phyloP scores from a whole-genome alignment of 2,329 filamentous ascomycete genomes.

The Aspergillus quadrilineatus region DNA sequence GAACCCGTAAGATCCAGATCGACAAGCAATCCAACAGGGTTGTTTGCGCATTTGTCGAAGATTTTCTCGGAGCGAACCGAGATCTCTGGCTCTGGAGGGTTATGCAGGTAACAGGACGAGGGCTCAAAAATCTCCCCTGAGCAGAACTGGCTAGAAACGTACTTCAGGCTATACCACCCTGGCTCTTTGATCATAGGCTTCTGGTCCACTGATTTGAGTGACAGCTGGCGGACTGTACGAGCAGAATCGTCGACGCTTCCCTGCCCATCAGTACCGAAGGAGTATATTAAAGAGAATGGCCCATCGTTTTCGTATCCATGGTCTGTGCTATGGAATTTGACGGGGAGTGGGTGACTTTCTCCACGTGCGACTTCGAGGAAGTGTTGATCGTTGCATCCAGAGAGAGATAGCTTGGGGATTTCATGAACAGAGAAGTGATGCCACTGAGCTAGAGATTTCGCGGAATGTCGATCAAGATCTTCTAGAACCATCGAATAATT shows the following conservation, averaged over 20 bases:
- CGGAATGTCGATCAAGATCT: slow-evolving; percentile 62
- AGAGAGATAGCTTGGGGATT: slow-evolving; percentile 70
- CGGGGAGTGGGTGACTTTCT: slow-evolving; percentile 64
- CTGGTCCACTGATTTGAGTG: slow-evolving; percentile 56
- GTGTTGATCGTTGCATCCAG: slow-evolving; percentile 73
- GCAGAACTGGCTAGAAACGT: slow-evolving; percentile 77
- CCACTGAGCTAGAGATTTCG: slow-evolving; percentile 62
- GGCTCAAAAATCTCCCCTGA: slow-evolving; percentile 88
- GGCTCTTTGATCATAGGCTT: slow-evolving; percentile 69
- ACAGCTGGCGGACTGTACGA: slow-evolving; percentile 60
- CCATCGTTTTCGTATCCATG: slow-evolving; percentile 58
- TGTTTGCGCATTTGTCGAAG: slow-evolving; percentile 91
- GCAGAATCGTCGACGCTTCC: slow-evolving; percentile 64
- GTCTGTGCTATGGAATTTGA: slow-evolving; percentile 66
- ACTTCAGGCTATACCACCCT: slow-evolving; percentile 81
- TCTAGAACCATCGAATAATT: slow-evolving; percentile 66
- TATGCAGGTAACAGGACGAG: slow-evolving; percentile 86
- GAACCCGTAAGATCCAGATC: slow-evolving; percentile 88
- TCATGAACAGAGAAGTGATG: slow-evolving; percentile 85
- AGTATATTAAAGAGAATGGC: slow-evolving; percentile 73
- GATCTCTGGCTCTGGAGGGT: slow-evolving; percentile 82
- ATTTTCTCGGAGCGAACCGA: slow-evolving; percentile 75
- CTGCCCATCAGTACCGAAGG: slow-evolving; percentile 75
- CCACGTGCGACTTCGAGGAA: slow-evolving; percentile 83
- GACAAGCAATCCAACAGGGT: slow-evolving; percentile 84